Conservation (phyloP, 352 stramenopile genomes). For the Phytophthora pistaciae region DNA sequence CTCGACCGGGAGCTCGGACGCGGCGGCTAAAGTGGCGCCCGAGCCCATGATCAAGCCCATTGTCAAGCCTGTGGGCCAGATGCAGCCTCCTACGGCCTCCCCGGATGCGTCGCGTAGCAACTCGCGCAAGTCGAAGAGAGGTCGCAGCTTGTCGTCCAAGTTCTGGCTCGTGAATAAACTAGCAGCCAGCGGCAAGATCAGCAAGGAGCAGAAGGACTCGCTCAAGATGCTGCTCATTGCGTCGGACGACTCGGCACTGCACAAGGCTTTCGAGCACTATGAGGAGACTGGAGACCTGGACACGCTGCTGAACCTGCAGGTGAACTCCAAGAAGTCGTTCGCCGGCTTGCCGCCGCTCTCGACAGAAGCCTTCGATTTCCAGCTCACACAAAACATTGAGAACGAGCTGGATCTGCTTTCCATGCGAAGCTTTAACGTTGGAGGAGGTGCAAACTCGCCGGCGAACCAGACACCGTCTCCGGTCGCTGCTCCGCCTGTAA, state of each 20-base stretch:
- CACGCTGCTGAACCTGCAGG: constrained; percentile 72
- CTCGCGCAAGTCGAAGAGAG: constrained; percentile 72
- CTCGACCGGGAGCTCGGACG: not conserved
- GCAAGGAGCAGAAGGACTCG: constrained; percentile 82
- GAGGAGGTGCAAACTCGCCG: constrained; percentile 21
- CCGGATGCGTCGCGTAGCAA: constrained; percentile 8
- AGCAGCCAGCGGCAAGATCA: constrained; percentile 82
- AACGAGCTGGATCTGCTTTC: constrained; percentile 83
- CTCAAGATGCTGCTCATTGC: constrained; percentile 85
- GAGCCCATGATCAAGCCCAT: constrained; percentile 43
- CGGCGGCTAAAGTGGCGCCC: constrained; percentile 8
- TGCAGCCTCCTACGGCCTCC: constrained; percentile 13
- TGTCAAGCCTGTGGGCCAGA: constrained; percentile 30
- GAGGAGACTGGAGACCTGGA: constrained; percentile 84
- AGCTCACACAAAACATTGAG: constrained; percentile 84
- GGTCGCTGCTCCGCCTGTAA: constrained; percentile 12
- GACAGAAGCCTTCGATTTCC: constrained; percentile 73
- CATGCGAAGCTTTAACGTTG: constrained; percentile 65
- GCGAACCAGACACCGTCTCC: constrained; percentile 23
- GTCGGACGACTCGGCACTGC: constrained; percentile 75
- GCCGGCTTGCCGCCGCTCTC: constrained; percentile 65
- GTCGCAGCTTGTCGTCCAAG: constrained; percentile 83
- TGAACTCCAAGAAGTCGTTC: constrained; percentile 74
- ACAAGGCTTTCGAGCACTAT: constrained; percentile 81
- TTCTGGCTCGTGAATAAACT: constrained; percentile 90